Conservation (phyloP, 164 flowering plant species). For the Chimonanthus praecox region DNA sequence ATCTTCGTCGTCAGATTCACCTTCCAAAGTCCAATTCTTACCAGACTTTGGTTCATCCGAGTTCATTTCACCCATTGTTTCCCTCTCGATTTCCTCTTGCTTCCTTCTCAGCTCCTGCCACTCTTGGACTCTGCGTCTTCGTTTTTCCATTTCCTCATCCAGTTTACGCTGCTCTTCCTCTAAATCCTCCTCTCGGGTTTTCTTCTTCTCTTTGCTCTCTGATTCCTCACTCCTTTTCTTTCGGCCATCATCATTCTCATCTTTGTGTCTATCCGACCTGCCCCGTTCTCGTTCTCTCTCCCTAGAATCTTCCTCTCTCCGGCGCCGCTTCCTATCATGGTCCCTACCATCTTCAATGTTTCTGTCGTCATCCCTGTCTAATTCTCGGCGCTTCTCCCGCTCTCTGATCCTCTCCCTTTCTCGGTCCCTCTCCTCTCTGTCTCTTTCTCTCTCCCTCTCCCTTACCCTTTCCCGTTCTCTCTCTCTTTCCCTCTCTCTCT, state of each 20-base stretch:
- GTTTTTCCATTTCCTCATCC: constrained; percentile 93
- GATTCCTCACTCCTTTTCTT: constrained; percentile 42
- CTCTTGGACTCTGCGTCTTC: constrained; percentile 95
- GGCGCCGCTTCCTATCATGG: constrained; percentile 43
- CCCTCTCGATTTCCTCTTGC: constrained; percentile 78
- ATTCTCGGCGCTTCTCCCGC: constrained; percentile 33
- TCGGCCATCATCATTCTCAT: constrained; percentile 42
- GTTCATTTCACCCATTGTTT: constrained; percentile 43
- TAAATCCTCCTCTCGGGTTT: constrained; percentile 56
- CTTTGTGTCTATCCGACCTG: constrained; percentile 48
- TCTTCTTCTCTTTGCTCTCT: constrained; percentile 29
- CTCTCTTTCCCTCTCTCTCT: constrained; percentile 18
- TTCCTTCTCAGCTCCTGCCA: constrained; percentile 90
- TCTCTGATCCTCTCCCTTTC: constrained; percentile 24
- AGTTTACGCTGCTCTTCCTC: constrained; percentile 77
- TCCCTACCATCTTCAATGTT: constrained; percentile 43
- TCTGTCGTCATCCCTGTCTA: constrained; percentile 39
- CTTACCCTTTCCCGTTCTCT: constrained; percentile 18
- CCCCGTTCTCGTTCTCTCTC: constrained; percentile 38
- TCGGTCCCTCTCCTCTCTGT: constrained; percentile 16
- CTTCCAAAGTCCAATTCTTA: constrained; percentile 90
- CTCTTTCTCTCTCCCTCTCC: constrained; percentile 7
- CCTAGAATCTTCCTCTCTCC: constrained; percentile 47
- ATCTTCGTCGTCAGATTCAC: constrained; percentile 94
- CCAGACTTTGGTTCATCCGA: constrained; percentile 55